Evolutionary conservation across 345 rosid species (phyloP).

Genomic region (Boechera retrofracta): DNA sequence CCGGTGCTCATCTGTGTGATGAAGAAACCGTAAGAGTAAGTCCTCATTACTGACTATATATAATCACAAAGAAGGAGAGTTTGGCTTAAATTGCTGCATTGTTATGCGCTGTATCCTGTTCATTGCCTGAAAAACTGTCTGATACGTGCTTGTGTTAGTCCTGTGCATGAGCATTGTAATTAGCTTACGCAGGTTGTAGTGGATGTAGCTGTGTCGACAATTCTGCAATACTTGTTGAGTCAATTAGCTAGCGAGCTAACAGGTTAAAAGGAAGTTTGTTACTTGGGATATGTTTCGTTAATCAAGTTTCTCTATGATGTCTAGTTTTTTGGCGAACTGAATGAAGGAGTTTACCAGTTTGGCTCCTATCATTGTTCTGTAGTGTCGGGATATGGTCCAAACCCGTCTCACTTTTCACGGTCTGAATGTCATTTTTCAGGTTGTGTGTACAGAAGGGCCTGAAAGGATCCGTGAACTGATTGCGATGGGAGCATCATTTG

Average conservation of each 20-base stretch:
- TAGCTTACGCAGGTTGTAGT: not conserved
- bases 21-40: constrained; percentile 95
- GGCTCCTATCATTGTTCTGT: not conserved
- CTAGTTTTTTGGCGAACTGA: not conserved
- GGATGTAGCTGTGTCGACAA: constrained; percentile 4
- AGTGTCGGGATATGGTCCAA: not conserved
- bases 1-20: constrained; percentile 95
- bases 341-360: not conserved
- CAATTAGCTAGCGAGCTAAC: not conserved
- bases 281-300: not conserved
- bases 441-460: constrained; percentile 97
- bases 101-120: not conserved
- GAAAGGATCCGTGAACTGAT: constrained; percentile 90
- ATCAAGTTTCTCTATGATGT: not conserved
- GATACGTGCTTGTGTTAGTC: constrained; percentile 13
- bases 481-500: constrained; percentile 94
- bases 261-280: not conserved
- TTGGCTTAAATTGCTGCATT: not conserved
- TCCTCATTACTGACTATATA: constrained; percentile 18
- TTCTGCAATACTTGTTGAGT: not conserved
- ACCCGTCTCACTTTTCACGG: constrained; percentile 5
- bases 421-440: constrained; percentile 52
- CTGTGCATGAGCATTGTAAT: not conserved
- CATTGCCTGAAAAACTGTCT: constrained; percentile 1
- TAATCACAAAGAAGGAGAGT: not conserved